phyloP scores from a whole-genome alignment of 2,329 filamentous ascomycete species.

The Rutstroemia sp. region DNA sequence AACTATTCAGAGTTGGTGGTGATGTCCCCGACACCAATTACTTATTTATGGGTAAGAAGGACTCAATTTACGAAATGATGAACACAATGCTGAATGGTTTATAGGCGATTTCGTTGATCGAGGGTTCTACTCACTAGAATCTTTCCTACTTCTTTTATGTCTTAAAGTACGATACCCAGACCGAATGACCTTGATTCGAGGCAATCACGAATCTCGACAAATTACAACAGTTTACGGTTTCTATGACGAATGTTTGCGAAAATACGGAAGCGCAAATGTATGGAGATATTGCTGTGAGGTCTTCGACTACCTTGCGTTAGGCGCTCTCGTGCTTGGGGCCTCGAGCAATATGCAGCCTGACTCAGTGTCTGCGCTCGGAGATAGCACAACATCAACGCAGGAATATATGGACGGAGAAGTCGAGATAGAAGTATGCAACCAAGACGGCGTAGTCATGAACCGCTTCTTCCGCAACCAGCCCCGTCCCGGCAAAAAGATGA shows the following conservation, averaged over 20 bases:
- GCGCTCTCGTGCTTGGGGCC: constrained; percentile 92
- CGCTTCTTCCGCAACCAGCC: constrained; percentile 18
- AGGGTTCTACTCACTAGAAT: constrained; percentile 96
- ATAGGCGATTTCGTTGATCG: constrained; percentile 93
- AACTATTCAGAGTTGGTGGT: constrained; percentile 87
- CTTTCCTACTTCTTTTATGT: constrained; percentile 88
- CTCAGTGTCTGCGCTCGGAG: constrained; percentile 32
- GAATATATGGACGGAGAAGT: constrained; percentile 60
- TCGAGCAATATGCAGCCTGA: constrained; percentile 50
- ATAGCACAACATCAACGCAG: constrained; percentile 37
- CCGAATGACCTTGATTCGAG: constrained; percentile 90
- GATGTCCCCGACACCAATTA: constrained; percentile 95
- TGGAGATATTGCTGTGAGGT: constrained; percentile 98
- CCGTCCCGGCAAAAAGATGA: too few species aligned
- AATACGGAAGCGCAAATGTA: constrained; percentile 94
- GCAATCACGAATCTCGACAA: constrained; percentile 92
- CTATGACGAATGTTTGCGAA: constrained; percentile 93
- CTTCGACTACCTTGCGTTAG: constrained; percentile 97
- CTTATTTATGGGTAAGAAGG: constrained; percentile 78
- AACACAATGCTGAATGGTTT: constrained; percentile 11
- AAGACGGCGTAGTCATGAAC: constrained; percentile 71
- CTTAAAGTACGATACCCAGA: constrained; percentile 97
- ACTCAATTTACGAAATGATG: too few species aligned
- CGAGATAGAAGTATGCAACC: constrained; percentile 90
- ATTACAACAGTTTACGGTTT: constrained; percentile 98